Base-by-base conservation (phyloP, 192 early-diverging fungal genomes). In the Linderina pennispora region DNA sequence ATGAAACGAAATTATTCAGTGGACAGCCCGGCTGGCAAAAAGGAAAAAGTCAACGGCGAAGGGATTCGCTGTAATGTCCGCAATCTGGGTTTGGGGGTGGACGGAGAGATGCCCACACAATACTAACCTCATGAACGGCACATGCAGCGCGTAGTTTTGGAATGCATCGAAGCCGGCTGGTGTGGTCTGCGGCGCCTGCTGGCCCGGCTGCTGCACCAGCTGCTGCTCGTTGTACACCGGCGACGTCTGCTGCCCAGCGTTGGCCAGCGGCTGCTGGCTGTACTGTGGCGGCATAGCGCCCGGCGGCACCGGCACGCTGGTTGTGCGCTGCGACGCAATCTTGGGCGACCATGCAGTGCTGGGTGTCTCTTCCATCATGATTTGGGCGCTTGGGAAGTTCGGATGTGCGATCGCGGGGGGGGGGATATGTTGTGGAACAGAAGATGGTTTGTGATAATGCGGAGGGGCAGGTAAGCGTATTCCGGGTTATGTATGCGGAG, bases 91-190 rank as follows among this genome's bases (percentile, higher is more conserved):
- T n/a, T n/a, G n/a, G n/a, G n/a, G n/a, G n/a, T n/a, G n/a, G n/a
- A n/a, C n/a, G n/a, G n/a, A n/a, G n/a, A n/a, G n/a, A n/a, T n/a
- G n/a, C n/a, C n/a, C n/a, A n/a, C n/a, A n/a, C n/a, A 31, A 31
- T 5, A 23, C 25, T 49, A 32, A 49, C 47, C 47, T 38, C 47
- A 49, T 49, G 26, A 31, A 35, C 13, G 36, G 47, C 20, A 40
- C 18, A 18, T 40, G 21, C 13, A 49, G 36, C 2, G 25, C 23
- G 11, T 40, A 49, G 37, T 38, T 49, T 38, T 26, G 17, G 17
- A 49, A n/a, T 4, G n/a, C 42, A 7, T 43, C 42, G 2, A 43
- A 17, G 14, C 15, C 42, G 9, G 23, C 11, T 4, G 42, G 24
- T n/a, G 42, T 26, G 25, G 13, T 6, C 2, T 16, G 5, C 14